Evolutionary conservation across 306 rosid species (phyloP), one percentile per base, ranked within the genome.

Genomic region (Urtica urens): DNA sequence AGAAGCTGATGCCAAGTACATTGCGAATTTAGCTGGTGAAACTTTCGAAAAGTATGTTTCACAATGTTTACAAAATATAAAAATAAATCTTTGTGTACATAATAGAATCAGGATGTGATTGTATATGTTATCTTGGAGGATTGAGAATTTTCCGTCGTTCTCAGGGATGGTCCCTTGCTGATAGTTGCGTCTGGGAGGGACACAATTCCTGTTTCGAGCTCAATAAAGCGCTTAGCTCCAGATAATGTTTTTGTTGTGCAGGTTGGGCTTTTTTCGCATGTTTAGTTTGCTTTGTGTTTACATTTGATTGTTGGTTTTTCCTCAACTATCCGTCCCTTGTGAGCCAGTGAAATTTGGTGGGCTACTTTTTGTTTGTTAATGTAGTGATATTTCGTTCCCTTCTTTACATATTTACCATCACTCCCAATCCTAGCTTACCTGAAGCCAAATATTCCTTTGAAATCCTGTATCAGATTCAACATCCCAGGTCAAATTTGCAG

Each of bases 131-230:
- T 60, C 25, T 11, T 3, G 26, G 20, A 8, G 16, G 16, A 29
- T 14, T 6, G 38, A 30, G 42, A 15, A 17, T 39, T 27, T 26
- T 53, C 42, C 46, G 26, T 4, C 33, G 29, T 61, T 17, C 16
- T 14, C 58, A 90, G 99, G 66, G 92, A 85, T 6, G 95, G 94
- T 15, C 95, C 82, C 1, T 65, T 85, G 68, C 72, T 90, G 74
- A 85, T 82, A 53, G 77, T 85, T 67, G 99, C 95, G 57, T 85
- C 94, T 54, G 87, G 95, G 33, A 58, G 86, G 65, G 94, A 85
- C 68, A 90, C 95, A 17, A 75, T 81, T 57, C 55, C 79, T 13
- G 78, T 84, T 68, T 75, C 94, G n/a, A 77, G 79, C 72, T 70
- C 94, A 44, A 73, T 90, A 58, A 85, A 77, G 76, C 60, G 84